Evolutionary conservation across 2,329 filamentous ascomycete genomes (phyloP), one percentile per base, ranked within the genome.

Genomic region (Zasmidium cellare): DNA sequence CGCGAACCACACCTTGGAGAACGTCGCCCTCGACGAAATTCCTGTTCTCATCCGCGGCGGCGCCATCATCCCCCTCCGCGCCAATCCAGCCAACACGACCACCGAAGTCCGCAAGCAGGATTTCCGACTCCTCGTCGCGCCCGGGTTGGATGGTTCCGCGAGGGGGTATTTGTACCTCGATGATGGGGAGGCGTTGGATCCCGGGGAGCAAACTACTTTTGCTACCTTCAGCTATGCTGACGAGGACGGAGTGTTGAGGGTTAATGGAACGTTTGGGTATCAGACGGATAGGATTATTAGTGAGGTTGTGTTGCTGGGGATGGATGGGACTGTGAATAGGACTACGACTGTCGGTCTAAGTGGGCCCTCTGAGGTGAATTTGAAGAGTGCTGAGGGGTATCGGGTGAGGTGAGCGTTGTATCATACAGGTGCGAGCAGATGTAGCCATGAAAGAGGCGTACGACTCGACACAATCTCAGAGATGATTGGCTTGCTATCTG

Each of bases 151-250:
- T 53, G 88, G 87, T 2, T 82, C 76, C 7, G 90, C 90, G 0
- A 71, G 69, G 1, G 90, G 91, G 0, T 77, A 79, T 51, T 76
- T 94, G 56, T 93, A 92, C 70, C 75, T 93, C 3, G 90, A 94
- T 65, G 90, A 94, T 60, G 90, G 90, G 9, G 84, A 86, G 35
- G 35, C 59, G 22, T 65, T 92, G 52, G 75, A 82, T 59, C 89
- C 89, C 71, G 46, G 88, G 71, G 46, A 60, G 74, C 1, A 70
- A 65, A 0, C 83, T 79, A 84, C 80, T 3, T 75, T 83, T 53
- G 78, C 91, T 51, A 71, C 74, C 9, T 89, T 92, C 64, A 65
- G 69, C 7, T 92, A 84, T 25, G 22, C 12, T 9, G 35, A 18
- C 5, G 16, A n/a, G 14, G 46, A 55, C 23, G 53, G 46, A 5